Base-by-base conservation (phyloP, 768 basidiomycete genomes). In the Lactarius evosmus region DNA sequence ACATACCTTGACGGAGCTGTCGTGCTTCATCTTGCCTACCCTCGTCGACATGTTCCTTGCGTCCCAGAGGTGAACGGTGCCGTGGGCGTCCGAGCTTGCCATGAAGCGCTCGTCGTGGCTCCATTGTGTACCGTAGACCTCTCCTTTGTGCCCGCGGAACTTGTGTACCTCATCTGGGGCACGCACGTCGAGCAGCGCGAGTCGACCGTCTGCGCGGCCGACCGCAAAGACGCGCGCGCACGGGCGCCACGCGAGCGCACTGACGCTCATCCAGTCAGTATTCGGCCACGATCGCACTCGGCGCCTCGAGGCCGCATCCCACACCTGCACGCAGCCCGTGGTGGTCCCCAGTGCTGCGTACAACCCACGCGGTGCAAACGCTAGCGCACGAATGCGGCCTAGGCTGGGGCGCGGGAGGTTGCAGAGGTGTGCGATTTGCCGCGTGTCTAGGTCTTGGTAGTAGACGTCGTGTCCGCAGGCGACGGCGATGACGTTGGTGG, bases 391-490 rank as follows among this genome's bases (percentile, higher is more conserved):
- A 75, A 8, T 83, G 75, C 12, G 72, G 70, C 38, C 80, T 80
- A 54, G 72, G 69, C 52, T 73, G 67, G 29, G 67, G 62, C 36
- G 66, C 58, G 30, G 74, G 44, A 81, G 72, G 50, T 74, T 75
- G 69, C 80, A 85, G 22, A 88, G 73, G 55, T 79, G 82, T 3
- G 78, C 75, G 40, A 87, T 84, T 32, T 75, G 72, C 36, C 82
- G 82, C 3, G 78, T 85, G 56, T 81, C 77, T 11, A 86, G 79
- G 68, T 87, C 79, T 70, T 88, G 86, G 66, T 83, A 85, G 72
- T 83, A 87, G 14, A 88, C 79, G 14, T 85, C 80, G 58, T 76
- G 75, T 22, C 75, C 79, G 71, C 85, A 88, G 16, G 84, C 82
- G 22, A 88, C 85, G 1, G 85, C 84, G 54, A 88, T 87, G 58